Base-by-base conservation (phyloP, 2,329 filamentous ascomycete species). In the Penicillium frequentans region DNA sequence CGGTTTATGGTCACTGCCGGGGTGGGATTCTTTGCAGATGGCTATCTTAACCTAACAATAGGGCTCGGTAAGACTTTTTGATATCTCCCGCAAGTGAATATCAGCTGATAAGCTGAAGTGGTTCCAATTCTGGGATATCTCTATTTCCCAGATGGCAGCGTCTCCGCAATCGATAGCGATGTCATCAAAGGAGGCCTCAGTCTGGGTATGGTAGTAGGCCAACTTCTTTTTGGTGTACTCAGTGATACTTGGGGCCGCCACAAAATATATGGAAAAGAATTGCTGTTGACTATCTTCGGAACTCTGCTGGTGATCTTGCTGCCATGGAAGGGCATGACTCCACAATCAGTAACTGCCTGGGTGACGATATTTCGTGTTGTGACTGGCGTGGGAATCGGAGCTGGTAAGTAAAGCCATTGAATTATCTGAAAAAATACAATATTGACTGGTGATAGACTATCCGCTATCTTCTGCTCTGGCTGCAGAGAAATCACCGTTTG, bases 21-120 rank as follows among this genome's bases (percentile, higher is more conserved):
- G 16, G 62, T 64, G 54, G 66, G 67, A 44, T 63, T 69, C 49
- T 68, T 68, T 50, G 60, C 64, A 26, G 67, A 69, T 64, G 67
- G 67, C 14, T 69, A 66, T 59, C 58, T 69, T 7, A 69, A 69
- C 44, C 47, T 68, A 26, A 63, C 64, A 26, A 67, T 69, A 45
- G 67, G 67, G 44, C 66, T 69, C 26, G 64, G 66, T 68, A 55
- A 26, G 35, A 29, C 21, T 50, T 10, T 16, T 10, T 39, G 35
- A 39, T 39, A 39, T 39, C 35, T 8, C n/a, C 35, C n/a, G 9
- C 9, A 39, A 39, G 4, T 1, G 16, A 39, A 6, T 10, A 14
- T 21, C 42, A 37, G 52, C 52, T 49, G 8, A 54, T 31, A 24
- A 21, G 23, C 2, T 23, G 2, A 43, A 68, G 66, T 65, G 21